A percentile compares a stretch with the other conserved stretches of the same genome.
phyloP scores from a whole-genome alignment of 371 early-diverging fungal genomes.

The Sanchytrium tribonematis region DNA sequence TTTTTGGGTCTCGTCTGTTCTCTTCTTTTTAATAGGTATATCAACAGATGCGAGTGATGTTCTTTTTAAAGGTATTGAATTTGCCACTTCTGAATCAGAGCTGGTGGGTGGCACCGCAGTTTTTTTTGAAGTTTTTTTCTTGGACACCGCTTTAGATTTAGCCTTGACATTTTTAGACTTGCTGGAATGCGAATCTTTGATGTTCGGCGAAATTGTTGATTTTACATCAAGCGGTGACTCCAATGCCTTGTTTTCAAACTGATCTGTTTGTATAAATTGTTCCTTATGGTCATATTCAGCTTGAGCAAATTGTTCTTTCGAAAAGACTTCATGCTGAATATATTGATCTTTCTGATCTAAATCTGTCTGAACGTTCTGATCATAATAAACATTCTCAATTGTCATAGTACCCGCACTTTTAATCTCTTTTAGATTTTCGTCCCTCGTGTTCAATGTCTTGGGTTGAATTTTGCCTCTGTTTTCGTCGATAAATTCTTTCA shows the following conservation, averaged over 20 bases:
- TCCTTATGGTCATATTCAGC: neutral
- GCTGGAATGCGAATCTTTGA: neutral
- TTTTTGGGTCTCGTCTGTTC: neutral
- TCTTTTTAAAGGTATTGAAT: neutral
- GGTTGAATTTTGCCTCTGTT: neutral
- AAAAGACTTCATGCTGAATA: neutral
- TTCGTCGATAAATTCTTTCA: neutral
- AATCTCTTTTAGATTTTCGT: neutral
- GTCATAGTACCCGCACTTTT: neutral
- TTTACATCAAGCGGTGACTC: neutral
- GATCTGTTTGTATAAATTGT: neutral
- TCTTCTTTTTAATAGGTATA: neutral
- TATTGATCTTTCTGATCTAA: neutral
- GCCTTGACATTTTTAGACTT: neutral
- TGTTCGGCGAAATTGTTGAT: neutral
- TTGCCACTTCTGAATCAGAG: neutral
- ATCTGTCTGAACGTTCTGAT: neutral
- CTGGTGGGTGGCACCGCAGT: neutral
- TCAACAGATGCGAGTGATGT: neutral
- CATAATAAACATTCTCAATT: neutral
- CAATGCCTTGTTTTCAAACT: neutral
- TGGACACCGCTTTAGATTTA: neutral
- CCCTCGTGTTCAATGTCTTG: too few relatives aligned
- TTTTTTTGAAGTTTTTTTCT: neutral
- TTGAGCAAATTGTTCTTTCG: neutral